Evolutionary conservation across 1,284 basidiomycete species (phyloP), one percentile per base, ranked within the genome.

Genomic region (Ceratorhiza oryzae-sativae): DNA sequence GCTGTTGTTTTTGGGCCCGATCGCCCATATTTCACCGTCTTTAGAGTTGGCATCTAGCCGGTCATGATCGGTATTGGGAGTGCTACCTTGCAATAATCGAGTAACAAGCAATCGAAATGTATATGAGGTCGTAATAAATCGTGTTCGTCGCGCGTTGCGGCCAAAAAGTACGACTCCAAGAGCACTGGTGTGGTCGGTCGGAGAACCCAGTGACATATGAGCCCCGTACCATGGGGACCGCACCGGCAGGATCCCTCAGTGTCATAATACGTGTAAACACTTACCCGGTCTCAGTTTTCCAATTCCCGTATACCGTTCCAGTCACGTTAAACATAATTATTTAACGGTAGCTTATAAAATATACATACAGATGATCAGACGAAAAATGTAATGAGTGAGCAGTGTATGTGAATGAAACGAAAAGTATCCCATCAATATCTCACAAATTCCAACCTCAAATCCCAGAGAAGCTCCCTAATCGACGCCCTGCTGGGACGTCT

Each of bases 121-220:
- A 45, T 8, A 45, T 18, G 18, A 45, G 4, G 42, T 30, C 49
- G 49, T n/a, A 12, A 30, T 53, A 27, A 3, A 8, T 53, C 27
- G 27, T 23, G 27, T 30, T 36, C 10, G 62, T 67, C 3, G 25
- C n/a, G 34, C n/a, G 46, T 42, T 20, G 62, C 8, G 30, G 20
- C 18, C 23, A 53, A 46, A 46, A n/a, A n/a, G 9, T 34, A 18
- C 42, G 23, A n/a, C 12, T 27, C 25, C 45, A n/a, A 53, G 27
- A n/a, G 30, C 23, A n/a, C 46, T 39, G 46, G 62, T n/a, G n/a
- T 55, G 62, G 62, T 55, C 10, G 62, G 55, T 67, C 62, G 62
- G 42, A 53, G 62, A 12, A 20, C 48, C 18, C 62, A 25, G 39
- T 61, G 62, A 12, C 62, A 53, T 55, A 42, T 65, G 23, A 48